Evolutionary conservation across 495 filamentous ascomycete species (phyloP).

Genomic region (Aspergillus campestris): DNA sequence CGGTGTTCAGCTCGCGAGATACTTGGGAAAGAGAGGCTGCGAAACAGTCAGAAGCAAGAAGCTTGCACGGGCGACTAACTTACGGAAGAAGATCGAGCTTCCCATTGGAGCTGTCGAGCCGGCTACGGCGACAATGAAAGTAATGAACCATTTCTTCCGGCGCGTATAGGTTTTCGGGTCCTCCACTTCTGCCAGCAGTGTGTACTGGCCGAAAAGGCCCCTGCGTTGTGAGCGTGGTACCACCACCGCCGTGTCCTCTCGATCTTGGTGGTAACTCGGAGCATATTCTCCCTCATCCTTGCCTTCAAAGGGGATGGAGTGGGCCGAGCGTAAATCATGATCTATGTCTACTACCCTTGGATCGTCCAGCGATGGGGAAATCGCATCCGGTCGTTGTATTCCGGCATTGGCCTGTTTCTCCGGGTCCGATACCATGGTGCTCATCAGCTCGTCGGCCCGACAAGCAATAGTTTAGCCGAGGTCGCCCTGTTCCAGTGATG

Average conservation of each 20-base stretch:
- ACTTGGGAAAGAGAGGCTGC: slow-evolving; percentile 67
- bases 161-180: slow-evolving; percentile 64
- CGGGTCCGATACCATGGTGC: no score
- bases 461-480: no score
- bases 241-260: slow-evolving; percentile 20
- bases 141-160: slow-evolving; percentile 78
- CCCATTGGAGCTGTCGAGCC: slow-evolving; percentile 76
- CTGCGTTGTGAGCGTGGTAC: slow-evolving; percentile 61
- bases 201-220: slow-evolving; percentile 65
- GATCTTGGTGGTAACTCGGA: background rate
- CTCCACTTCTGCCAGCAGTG: slow-evolving; percentile 76
- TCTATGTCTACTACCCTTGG: no score
- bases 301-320: slow-evolving; percentile 4
- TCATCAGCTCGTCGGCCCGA: no score
- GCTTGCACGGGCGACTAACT: slow-evolving; percentile 19
- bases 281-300: slow-evolving; percentile 15
- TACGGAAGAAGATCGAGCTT: slow-evolving; percentile 76
- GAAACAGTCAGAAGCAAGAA: background rate
- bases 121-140: slow-evolving; percentile 66
- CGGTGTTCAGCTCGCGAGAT: slow-evolving; percentile 52
- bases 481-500: no score
- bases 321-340: no score
- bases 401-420: no score
- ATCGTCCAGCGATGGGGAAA: no score
- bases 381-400: no score